Base-by-base conservation (phyloP, 257 asterid species). In the Linderniella brevidens region DNA sequence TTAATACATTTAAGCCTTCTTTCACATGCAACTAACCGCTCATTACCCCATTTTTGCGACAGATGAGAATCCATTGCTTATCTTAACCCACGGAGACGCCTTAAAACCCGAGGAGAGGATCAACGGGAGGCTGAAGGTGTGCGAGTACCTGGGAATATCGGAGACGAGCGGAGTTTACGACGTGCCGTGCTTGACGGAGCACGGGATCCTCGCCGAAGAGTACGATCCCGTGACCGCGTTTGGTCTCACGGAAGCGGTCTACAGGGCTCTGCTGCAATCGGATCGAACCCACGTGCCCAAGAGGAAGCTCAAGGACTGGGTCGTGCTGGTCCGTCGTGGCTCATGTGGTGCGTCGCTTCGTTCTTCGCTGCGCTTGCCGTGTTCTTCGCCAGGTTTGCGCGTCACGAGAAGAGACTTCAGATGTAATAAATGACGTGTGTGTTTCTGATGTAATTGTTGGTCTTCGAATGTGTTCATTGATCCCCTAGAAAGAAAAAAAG, bases 91-190 rank as follows among this genome's bases (percentile, higher is more conserved):
- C 11, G 95, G 92, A 7, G 86, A 80, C 67, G 57, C 35, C 36
- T 43, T 73, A 13, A 68, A 46, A 14, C 29, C 68, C 0, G 70
- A 80, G 8, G 84, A 80, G 9, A 65, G 93, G 68, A 62, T 84
- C 20, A 56, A 29, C 3, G 65, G 63, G 35, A 61, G 86, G 41
- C 37, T 74, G 5, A 76, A 56, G 36, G 58, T 79, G 11, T 72
- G 88, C 0, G 75, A 74, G 54, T 69, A 58, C 53, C 16, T 82
- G 14, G 92, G 87, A 6, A 62, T 79, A 42, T 59, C 76, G 0
- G 81, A 70, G 54, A 72, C 73, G 0, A 74, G 68, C n/a, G 80
- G 94, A 13, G 82, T 76, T 29, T 79, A 76, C 8, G 82, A 77
- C 53, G 49, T 83, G 32, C 71, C 86, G 3, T 72, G 93, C 55